Evolutionary conservation across 495 filamentous ascomycete genomes (phyloP), one percentile per base, ranked within the genome.

Genomic region (Aspergillus sclerotioniger): DNA sequence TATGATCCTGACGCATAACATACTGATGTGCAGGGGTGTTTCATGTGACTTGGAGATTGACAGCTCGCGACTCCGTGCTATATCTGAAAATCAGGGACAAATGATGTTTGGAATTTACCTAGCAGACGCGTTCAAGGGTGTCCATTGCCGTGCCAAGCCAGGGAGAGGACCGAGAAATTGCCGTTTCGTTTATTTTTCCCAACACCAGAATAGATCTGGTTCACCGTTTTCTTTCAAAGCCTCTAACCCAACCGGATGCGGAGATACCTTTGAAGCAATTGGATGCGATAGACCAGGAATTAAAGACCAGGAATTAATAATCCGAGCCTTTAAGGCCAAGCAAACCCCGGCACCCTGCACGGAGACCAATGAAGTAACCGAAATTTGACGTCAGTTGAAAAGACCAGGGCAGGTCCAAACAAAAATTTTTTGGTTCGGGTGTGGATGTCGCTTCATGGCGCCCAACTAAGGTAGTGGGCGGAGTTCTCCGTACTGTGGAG

Each of bases 1-100:
- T 31, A 49, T 49, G 46, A 49, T 31, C n/a, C 17, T 49, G 20
- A 20, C 28, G 46, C 46, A 49, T 28, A 31, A 28, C 46, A 49
- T 49, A 49, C 46, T 19, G 8, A 31, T 31, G 19, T 28, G 20
- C 46, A 49, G 46, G 19, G 46, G 20, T 49, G 46, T 49, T 49
- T 49, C 46, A 49, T 20, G 8, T 48, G 16, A 8, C 15, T 13
- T n/a, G 13, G 12, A 13, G 35, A 41, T 41, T 41, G 37, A 41
- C 37, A 41, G 37, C 37, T 41, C 9, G n/a, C n/a, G 12, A n/a
- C n/a, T 15, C 37, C 10, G 8, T 41, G 37, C 37, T 41, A 41
- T 41, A 41, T 41, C 37, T 41, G 37, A 41, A 41, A 41, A 41
- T n/a, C 13, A n/a, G 37, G 37, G 37, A 41, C 37, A n/a, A 41